phyloP scores from a whole-genome alignment of 805 yeast genomes.

The Saturnispora hagleri region DNA sequence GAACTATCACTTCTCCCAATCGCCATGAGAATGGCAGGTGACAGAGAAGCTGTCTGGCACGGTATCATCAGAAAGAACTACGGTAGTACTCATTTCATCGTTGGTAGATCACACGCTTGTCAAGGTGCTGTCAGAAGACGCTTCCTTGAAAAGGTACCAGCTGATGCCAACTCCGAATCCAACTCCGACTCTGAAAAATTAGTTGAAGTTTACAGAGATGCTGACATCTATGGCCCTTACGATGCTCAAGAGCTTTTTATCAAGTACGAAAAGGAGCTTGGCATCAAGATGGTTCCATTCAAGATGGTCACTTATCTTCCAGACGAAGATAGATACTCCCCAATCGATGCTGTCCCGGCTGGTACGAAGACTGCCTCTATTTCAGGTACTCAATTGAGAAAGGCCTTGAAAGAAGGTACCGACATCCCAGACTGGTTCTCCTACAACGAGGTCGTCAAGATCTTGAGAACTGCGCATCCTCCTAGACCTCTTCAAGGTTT shows the following conservation, averaged over 20 bases:
- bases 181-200: slow-evolving; percentile 68
- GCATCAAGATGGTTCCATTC: slow-evolving; percentile 88
- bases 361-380: slow-evolving; percentile 71
- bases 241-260: slow-evolving; percentile 91
- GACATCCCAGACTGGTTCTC: slow-evolving; percentile 96
- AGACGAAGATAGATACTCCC: slow-evolving; percentile 90
- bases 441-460: slow-evolving; percentile 89
- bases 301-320: slow-evolving; percentile 96
- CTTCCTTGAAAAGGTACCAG: not conserved
- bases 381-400: slow-evolving; percentile 91
- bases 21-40: slow-evolving; percentile 99
- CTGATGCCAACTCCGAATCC: slow-evolving; percentile 76
- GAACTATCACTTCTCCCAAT: slow-evolving; percentile 78
- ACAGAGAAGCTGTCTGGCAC: slow-evolving; percentile 97
- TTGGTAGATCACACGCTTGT: slow-evolving; percentile 97
- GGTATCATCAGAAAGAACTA: slow-evolving; percentile 93
- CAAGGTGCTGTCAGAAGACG: slow-evolving; percentile 57
- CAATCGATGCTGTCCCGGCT: slow-evolving; percentile 81
- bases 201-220: slow-evolving; percentile 56
- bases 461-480: slow-evolving; percentile 85
- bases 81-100: slow-evolving; percentile 95
- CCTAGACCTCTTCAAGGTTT: slow-evolving; percentile 89
- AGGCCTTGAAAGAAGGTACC: slow-evolving; percentile 75
- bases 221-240: slow-evolving; percentile 92
- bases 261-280: slow-evolving; percentile 64